These are phyloP conservation scores for Arachis hypogaea DNA, from an alignment of 306 rosid genomes.

Conservation along the genomic window DNA sequence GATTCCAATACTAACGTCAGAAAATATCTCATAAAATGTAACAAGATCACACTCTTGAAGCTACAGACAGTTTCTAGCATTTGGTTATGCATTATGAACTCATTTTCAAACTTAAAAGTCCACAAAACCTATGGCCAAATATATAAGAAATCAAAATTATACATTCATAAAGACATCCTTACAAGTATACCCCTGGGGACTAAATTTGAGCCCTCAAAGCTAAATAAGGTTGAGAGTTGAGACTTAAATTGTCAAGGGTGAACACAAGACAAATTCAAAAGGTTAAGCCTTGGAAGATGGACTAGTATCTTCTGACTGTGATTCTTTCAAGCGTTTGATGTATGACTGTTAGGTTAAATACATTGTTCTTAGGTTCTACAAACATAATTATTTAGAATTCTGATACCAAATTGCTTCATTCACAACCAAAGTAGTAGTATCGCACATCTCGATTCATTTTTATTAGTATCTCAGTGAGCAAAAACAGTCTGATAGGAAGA, in stretches of 20 bases:
- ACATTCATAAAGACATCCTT: conserved; percentile 16
- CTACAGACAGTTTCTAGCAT: conserved; percentile 51
- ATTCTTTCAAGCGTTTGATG: neutral
- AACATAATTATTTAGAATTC: neutral
- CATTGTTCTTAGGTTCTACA: conserved; percentile 13
- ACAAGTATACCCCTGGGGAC: conserved; percentile 20
- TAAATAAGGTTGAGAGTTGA: conserved; percentile 26
- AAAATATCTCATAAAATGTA: conserved; percentile 53
- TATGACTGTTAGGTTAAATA: neutral
- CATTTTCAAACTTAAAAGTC: conserved; percentile 35
- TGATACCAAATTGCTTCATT: neutral
- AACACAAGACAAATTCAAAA: conserved; percentile 21
- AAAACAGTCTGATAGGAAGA: neutral
- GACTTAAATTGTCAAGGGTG: conserved; percentile 23
- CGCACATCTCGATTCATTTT: neutral
- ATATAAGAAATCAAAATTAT: conserved; percentile 30
- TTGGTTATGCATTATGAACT: conserved; percentile 38
- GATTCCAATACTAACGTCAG: conserved; percentile 65
- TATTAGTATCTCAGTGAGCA: neutral
- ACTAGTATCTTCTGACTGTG: neutral
- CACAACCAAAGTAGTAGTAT: conserved; percentile 23
- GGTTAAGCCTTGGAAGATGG: conserved; percentile 17
- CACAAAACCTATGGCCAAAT: conserved; percentile 37
- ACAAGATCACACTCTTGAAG: conserved; percentile 52
- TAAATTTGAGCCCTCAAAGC: conserved; percentile 11